Conservation (phyloP, 208 protist genomes). For the Wallacemonas sp. region DNA sequence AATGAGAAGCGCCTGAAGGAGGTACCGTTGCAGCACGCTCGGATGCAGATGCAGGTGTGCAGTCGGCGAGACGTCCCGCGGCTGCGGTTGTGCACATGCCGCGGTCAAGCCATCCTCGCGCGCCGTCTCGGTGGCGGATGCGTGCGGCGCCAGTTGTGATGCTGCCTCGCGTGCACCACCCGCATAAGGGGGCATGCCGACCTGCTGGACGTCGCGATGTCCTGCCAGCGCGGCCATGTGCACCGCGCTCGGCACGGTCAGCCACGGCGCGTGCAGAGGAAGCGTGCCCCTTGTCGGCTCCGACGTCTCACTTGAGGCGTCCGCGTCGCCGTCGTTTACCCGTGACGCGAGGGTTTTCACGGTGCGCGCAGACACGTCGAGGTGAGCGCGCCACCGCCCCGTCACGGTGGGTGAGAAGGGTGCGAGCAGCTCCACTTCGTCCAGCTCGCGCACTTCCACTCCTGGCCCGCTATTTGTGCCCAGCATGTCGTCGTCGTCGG, state of each 20-base stretch:
- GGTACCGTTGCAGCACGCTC: slow-evolving; percentile 12
- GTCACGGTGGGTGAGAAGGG: neutral
- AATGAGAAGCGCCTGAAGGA: slow-evolving; percentile 33
- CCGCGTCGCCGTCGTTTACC: neutral
- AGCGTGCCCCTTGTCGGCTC: neutral
- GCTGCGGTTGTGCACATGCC: too few relatives aligned
- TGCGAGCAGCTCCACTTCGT: slow-evolving; percentile 7
- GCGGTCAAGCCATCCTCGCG: too few relatives aligned
- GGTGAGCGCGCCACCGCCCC: neutral
- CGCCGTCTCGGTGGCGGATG: too few relatives aligned
- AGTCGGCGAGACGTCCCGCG: too few relatives aligned
- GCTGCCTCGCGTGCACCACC: neutral
- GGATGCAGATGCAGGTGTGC: neutral
- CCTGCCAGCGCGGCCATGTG: neutral
- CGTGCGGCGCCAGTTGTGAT: too few relatives aligned
- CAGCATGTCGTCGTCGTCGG: neutral
- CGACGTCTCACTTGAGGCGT: neutral
- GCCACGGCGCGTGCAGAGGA: neutral
- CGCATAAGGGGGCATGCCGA: neutral
- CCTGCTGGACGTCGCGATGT: neutral
- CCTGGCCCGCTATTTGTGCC: neutral
- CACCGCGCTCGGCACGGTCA: neutral
- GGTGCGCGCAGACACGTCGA: neutral
- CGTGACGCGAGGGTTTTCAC: too few relatives aligned
- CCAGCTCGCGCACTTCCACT: neutral